These are phyloP conservation scores for Actinidia chinensis DNA, from an alignment of 179 eudicot species.

Conservation along the genomic window DNA sequence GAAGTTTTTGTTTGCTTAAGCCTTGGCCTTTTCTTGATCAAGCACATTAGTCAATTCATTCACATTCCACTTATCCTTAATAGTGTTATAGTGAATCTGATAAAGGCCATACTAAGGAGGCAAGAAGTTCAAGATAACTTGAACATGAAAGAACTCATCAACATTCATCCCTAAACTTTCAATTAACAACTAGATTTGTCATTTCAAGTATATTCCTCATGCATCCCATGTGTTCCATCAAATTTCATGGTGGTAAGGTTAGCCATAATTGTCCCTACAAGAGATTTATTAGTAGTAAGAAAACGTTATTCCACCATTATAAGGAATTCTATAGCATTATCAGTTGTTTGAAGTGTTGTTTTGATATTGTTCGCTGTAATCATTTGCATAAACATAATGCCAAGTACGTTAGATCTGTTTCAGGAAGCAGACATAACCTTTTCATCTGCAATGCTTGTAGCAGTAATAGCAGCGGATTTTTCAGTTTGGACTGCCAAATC, in stretches of 20 bases:
- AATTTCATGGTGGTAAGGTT: not conserved
- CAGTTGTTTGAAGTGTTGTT: not conserved
- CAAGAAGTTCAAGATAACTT: not conserved
- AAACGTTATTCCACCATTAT: not conserved
- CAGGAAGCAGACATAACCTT: not conserved
- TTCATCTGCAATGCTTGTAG: not conserved
- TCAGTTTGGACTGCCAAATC: not conserved
- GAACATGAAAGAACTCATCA: not conserved
- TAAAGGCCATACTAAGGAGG: not conserved
- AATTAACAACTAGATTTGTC: not conserved
- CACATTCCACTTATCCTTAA: not conserved
- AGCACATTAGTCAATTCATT: not conserved
- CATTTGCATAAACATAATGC: not conserved
- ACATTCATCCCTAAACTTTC: not conserved
- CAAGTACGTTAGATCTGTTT: not conserved
- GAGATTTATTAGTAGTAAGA: not conserved
- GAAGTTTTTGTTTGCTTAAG: not conserved
- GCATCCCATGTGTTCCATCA: not conserved
- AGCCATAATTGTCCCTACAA: not conserved
- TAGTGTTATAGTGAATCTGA: not conserved
- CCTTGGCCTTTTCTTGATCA: not conserved
- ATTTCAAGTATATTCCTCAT: not conserved
- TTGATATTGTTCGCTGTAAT: not conserved
- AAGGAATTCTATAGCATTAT: not conserved
- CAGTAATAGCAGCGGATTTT: not conserved